These are phyloP conservation scores for Hyphopichia fennica DNA, from an alignment of 1,139 yeast species.

Conservation along the genomic window DNA sequence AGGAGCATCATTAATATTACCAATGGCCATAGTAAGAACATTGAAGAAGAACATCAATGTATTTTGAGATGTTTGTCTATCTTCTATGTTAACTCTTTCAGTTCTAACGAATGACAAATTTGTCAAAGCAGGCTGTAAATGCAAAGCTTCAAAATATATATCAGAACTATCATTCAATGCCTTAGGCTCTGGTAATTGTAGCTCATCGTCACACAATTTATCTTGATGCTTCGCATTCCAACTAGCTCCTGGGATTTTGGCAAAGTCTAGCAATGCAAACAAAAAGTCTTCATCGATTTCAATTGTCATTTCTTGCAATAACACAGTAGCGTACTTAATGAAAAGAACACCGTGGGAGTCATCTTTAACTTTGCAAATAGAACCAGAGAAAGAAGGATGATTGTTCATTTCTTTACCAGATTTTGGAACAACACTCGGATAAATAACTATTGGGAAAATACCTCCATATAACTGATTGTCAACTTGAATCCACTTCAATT, in stretches of 20 bases:
- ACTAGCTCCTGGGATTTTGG: conserved; percentile 68
- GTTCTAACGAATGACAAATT: conserved; percentile 92
- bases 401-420: conserved; percentile 79
- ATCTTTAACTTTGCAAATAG: conserved; percentile 82
- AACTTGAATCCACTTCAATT: conserved; percentile 90
- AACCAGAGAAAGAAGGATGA: conserved; percentile 88
- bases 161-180: conserved; percentile 63
- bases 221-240: conserved; percentile 57
- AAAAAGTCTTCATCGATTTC: conserved; percentile 94
- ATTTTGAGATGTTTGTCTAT: conserved; percentile 59
- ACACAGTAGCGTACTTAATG: conserved; percentile 85
- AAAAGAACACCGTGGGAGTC: conserved; percentile 87
- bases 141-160: conserved; percentile 87
- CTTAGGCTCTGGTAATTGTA: conserved; percentile 72
- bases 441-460: conserved; percentile 82
- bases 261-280: conserved; percentile 77
- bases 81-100: conserved; percentile 66
- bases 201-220: conserved; percentile 59
- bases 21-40: conserved; percentile 93
- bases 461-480: conserved; percentile 93
- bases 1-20: conserved; percentile 97
- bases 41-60: conserved; percentile 76
- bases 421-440: conserved; percentile 89
- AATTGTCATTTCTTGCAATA: conserved; percentile 86
- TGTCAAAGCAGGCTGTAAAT: conserved; percentile 86